Evolutionary conservation across 177 flowering plant species (phyloP).

Genomic region (Vitis hybrid): DNA sequence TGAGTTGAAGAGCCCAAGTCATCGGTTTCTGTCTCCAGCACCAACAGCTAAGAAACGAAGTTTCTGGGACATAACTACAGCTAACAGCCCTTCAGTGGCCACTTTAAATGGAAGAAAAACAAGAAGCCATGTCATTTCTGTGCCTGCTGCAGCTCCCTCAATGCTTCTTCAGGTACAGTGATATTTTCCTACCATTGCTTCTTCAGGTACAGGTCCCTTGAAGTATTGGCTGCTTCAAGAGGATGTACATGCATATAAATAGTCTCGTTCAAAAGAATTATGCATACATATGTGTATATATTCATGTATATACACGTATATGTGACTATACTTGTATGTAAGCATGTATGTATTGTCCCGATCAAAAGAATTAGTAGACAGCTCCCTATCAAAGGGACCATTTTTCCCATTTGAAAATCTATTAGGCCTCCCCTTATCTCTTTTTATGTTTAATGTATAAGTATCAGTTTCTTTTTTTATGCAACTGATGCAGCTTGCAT

Average conservation of each 20-base stretch:
- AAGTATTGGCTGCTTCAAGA: too few species aligned
- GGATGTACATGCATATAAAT: not conserved
- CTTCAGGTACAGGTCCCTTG: not conserved
- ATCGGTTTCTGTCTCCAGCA: conserved; percentile 68
- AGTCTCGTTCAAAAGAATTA: not conserved
- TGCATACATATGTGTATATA: not conserved
- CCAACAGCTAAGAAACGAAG: conserved; percentile 80
- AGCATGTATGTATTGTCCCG: not conserved
- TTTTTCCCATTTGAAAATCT: not conserved
- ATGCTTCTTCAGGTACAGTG: conserved; percentile 86
- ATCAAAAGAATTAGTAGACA: not conserved
- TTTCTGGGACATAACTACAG: conserved; percentile 88
- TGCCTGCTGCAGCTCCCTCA: conserved; percentile 64
- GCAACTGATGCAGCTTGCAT: conserved; percentile 70
- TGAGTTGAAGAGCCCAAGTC: conserved; percentile 67
- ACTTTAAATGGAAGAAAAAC: conserved; percentile 69
- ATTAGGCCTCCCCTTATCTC: not conserved
- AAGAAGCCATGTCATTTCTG: conserved; percentile 63
- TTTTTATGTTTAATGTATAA: not conserved
- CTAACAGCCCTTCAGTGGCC: conserved; percentile 74
- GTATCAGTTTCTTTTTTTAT: conserved; percentile 23
- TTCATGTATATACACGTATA: not conserved
- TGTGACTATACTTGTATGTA: not conserved
- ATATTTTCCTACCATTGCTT: not conserved
- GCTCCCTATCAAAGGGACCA: not conserved